These are phyloP conservation scores for Ceratocystis variospora DNA, from an alignment of 2,329 filamentous ascomycete genomes.

Conservation along the genomic window DNA sequence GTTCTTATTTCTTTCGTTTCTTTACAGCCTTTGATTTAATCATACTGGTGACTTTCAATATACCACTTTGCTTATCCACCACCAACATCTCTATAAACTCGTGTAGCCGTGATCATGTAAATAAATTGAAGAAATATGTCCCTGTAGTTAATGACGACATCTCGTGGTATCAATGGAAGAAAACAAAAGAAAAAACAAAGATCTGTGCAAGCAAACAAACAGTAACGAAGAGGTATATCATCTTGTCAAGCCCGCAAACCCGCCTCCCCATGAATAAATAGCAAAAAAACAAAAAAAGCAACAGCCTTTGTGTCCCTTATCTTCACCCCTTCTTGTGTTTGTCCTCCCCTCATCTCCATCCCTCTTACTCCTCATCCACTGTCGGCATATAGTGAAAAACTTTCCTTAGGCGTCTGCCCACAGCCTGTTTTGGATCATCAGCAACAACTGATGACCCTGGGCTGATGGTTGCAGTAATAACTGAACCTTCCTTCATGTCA, in stretches of 20 bases:
- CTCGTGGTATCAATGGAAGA: neutral
- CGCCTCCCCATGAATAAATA: neutral
- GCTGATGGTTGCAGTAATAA: neutral
- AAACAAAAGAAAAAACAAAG: neutral
- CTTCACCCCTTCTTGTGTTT: neutral
- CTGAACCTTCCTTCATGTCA: neutral
- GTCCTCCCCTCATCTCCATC: neutral
- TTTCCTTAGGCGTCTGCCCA: neutral
- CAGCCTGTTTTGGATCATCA: neutral
- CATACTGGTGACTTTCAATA: neutral
- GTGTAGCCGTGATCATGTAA: neutral
- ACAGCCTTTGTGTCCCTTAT: neutral
- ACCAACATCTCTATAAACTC: neutral
- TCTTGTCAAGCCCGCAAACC: neutral
- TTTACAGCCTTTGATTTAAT: neutral
- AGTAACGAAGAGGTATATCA: neutral
- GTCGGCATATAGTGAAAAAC: slow-evolving; percentile 1
- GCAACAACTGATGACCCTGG: neutral
- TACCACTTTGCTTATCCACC: neutral
- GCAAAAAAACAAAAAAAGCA: neutral
- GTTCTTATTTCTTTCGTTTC: neutral
- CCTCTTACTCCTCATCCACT: neutral
- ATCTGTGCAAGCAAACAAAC: neutral
- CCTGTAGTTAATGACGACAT: neutral
- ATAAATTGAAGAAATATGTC: neutral